phyloP scores from a whole-genome alignment of 148 eudicot species.

The Vaccinium myrtillus region DNA sequence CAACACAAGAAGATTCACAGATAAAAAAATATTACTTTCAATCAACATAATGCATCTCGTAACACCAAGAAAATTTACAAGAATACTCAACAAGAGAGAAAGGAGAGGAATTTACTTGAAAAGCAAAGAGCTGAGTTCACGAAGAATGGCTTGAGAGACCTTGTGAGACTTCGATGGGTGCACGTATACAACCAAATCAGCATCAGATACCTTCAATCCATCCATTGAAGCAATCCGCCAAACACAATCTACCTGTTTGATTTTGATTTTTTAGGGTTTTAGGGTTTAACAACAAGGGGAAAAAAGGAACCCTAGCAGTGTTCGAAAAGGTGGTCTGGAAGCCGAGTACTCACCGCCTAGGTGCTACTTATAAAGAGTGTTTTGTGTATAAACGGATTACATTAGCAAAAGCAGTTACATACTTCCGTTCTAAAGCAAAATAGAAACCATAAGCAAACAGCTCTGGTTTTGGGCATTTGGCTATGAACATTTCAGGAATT shows the following conservation, averaged over 20 bases:
- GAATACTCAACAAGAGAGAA: neutral
- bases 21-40: too few relatives aligned
- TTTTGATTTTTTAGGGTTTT: neutral
- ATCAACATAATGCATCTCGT: too few relatives aligned
- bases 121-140: conserved; percentile 58
- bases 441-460: neutral
- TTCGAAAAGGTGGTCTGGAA: too few relatives aligned
- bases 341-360: too few relatives aligned
- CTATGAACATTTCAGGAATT: neutral
- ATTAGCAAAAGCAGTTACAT: neutral
- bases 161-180: conserved; percentile 64
- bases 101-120: conserved; percentile 47
- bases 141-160: conserved; percentile 41
- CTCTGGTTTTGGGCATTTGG: neutral
- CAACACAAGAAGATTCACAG: too few relatives aligned
- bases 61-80: too few relatives aligned
- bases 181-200: conserved; percentile 52
- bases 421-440: neutral
- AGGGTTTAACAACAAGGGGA: too few relatives aligned
- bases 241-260: neutral
- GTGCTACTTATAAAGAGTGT: neutral
- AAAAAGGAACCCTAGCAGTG: too few relatives aligned
- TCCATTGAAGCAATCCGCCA: conserved; percentile 30
- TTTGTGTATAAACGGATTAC: neutral
- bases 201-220: conserved; percentile 48